Base-by-base conservation (phyloP, 2,329 filamentous ascomycete species). In the Venturia carpophila region DNA sequence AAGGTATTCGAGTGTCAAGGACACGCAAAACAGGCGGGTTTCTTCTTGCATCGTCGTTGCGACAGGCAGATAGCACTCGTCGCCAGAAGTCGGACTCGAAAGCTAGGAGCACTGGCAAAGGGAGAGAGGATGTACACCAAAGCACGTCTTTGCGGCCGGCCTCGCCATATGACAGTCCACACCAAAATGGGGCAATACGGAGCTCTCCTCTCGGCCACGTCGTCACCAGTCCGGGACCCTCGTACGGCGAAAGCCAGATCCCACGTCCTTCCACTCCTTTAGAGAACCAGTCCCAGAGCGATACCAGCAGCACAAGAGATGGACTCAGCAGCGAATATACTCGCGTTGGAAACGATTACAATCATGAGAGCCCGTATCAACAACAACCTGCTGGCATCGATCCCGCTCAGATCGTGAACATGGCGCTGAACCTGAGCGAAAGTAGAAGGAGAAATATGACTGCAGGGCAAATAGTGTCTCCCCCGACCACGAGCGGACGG, bases 401-500 rank as follows among this genome's bases (percentile, higher is more conserved):
- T 71, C 89, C 92, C 9, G 85, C 88, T 4, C 90, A 96, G 75
- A 95, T 97, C 68, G 91, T 97, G 52, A 92, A 92, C 71, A 90
- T 97, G 84, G 93, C 93, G 1, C 77, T 97, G 70, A 94, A 88
- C 68, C 77, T 97, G 62, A 96, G 90, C 78, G 91, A 97, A 75
- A 90, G 88, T 71, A 85, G 86, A 68, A 85, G 85, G 47, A 72
- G 82, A 82, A 76, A 89, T 80, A 67, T 85, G 78, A 74, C 84
- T 79, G 75, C 83, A 79, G 75, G 86, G 73, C 74, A 82, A 75
- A 69, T 84, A 71, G 65, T 84, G 73, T 72, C 83, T 74, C 65
- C 76, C 37, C 74, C 78, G 78, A 43, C 84, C 77, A 39, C 83
- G 79, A 60, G 79, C 77, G 49, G 78, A 82, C 64, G 78, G 68